Base-by-base conservation (phyloP, 2,329 filamentous ascomycete species). In the Aureobasidium pullulans region DNA sequence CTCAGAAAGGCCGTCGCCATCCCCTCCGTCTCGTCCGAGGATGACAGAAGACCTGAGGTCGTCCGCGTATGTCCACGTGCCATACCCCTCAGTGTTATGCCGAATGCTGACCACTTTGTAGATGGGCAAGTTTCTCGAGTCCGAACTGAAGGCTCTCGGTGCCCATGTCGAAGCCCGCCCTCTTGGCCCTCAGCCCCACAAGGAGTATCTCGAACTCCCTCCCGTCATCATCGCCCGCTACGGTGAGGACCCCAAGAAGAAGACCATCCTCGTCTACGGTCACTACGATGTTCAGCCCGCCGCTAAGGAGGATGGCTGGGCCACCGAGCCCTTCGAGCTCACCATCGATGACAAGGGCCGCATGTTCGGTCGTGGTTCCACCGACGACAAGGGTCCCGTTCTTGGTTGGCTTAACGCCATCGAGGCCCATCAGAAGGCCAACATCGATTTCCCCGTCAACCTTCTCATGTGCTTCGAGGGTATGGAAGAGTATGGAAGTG, bases 251-350 rank as follows among this genome's bases (percentile, higher is more conserved):
- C 86, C 88, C 75, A 90, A 84, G 74, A 99, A 97, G 84, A 85
- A 89, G 62, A 97, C 92, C 37, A 94, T 99, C 66, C 82, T 99
- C 63, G 90, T 99, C 48, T 99, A 99, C 71, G 94, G 94, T 49
- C 94, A 99, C 80, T 99, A 99, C 78, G 94, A 99, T 73, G 94
- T 99, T 37, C 94, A 99, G 77, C 94, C 94, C 29, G 94, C 94
- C 36, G 83, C 92, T 71, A 89, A 89, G 79, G 89, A 88, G 66
- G 94, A 99, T 68, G 94, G 94, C 65, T 99, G 94, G 94, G 86
- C 87, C 57, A 96, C 93, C 2, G 89, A 97, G 73, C 94, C 94
- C 6, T 99, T 97, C 74, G 85, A 89, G 62, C 82, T 99, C 64
- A 88, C 83, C 31, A 83, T 97, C 61, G 92, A 95, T 71, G 86